Percentiles rank a stretch among this genome's conserved stretches.
Evolutionary conservation across 306 rosid species (phyloP).

Genomic region (Alnus glutinosa): DNA sequence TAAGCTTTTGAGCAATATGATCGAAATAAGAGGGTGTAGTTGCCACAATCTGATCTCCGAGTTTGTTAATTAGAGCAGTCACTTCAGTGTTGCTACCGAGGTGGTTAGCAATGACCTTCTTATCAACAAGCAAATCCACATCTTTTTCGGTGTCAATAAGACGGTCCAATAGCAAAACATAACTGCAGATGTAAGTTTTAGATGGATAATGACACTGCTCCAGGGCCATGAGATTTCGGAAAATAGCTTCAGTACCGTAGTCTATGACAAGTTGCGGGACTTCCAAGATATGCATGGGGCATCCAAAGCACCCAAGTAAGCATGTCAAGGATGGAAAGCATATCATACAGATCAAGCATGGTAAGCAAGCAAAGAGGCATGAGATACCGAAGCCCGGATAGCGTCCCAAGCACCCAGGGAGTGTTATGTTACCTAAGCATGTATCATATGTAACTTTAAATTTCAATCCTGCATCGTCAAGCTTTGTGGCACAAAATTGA

Average conservation of each 20-base stretch:
- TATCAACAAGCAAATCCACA: slow-evolving; percentile 23
- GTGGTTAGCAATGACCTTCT: slow-evolving; percentile 12
- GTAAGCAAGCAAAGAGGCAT: too few relatives aligned
- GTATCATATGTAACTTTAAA: too few relatives aligned
- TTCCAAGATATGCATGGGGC: background rate
- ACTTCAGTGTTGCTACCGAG: slow-evolving; percentile 25
- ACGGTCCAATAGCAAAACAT: slow-evolving; percentile 21
- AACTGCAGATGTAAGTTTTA: slow-evolving; percentile 23
- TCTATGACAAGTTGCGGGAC: too few relatives aligned
- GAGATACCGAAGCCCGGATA: too few relatives aligned
- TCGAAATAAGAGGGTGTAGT: background rate
- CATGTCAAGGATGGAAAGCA: background rate
- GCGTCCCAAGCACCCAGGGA: background rate
- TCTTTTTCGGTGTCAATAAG: slow-evolving; percentile 27
- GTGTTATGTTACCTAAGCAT: background rate
- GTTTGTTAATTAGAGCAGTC: slow-evolving; percentile 18
- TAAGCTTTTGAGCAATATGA: background rate
- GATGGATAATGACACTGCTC: too few relatives aligned
- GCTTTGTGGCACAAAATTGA: background rate
- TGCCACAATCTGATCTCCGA: slow-evolving; percentile 10
- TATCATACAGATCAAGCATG: too few relatives aligned
- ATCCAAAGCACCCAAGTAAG: background rate
- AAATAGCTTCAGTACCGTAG: too few relatives aligned
- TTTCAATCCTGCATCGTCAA: background rate
- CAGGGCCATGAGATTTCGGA: slow-evolving; percentile 33